Percentiles rank a stretch among this genome's conserved stretches.
Evolutionary conservation across 2,329 filamentous ascomycete genomes (phyloP).

Genomic region (Phyllosticta ampelicida): DNA sequence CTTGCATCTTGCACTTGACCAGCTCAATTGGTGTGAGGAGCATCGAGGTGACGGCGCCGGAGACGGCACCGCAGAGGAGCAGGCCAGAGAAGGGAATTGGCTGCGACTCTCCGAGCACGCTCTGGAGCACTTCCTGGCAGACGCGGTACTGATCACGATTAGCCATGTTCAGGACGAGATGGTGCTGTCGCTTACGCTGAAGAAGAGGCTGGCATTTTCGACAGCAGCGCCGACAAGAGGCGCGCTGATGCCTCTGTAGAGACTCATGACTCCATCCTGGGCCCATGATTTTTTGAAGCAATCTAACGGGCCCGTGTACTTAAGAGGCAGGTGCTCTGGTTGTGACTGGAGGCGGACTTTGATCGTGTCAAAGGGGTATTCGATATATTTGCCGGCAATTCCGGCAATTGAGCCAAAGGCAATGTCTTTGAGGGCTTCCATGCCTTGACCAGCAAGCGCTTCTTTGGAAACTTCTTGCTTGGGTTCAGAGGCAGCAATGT

Average conservation of each 20-base stretch:
- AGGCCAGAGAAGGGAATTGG: slow-evolving; percentile 65
- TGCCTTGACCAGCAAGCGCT: slow-evolving; percentile 31
- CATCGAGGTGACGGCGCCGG: slow-evolving; percentile 80
- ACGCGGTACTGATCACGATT: slow-evolving; percentile 32
- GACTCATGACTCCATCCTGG: slow-evolving; percentile 64
- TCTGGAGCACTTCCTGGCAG: slow-evolving; percentile 49
- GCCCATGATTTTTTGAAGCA: slow-evolving; percentile 82
- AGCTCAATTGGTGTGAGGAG: slow-evolving; percentile 92
- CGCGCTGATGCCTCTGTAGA: slow-evolving; percentile 89
- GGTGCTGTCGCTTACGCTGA: slow-evolving; percentile 47
- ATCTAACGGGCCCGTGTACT: slow-evolving; percentile 78
- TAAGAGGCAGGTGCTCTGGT: slow-evolving; percentile 68
- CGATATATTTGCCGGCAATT: slow-evolving; percentile 86
- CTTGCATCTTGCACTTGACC: slow-evolving; percentile 97
- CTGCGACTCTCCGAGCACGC: slow-evolving; percentile 40
- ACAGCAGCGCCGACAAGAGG: slow-evolving; percentile 83
- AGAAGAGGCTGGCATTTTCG: slow-evolving; percentile 86
- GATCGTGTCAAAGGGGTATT: slow-evolving; percentile 97
- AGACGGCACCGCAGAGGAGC: slow-evolving; percentile 70
- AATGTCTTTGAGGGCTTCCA: slow-evolving; percentile 75
- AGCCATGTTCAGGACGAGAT: slow-evolving; percentile 11
- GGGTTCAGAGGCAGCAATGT: slow-evolving; percentile 1
- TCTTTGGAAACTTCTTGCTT: slow-evolving; percentile 8
- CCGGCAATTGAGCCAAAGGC: slow-evolving; percentile 85
- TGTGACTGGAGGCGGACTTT: slow-evolving; percentile 98